Evolutionary conservation across 176 grass and related monocot species (phyloP).

Genomic region (Rhipidocladum racemiflorum): DNA sequence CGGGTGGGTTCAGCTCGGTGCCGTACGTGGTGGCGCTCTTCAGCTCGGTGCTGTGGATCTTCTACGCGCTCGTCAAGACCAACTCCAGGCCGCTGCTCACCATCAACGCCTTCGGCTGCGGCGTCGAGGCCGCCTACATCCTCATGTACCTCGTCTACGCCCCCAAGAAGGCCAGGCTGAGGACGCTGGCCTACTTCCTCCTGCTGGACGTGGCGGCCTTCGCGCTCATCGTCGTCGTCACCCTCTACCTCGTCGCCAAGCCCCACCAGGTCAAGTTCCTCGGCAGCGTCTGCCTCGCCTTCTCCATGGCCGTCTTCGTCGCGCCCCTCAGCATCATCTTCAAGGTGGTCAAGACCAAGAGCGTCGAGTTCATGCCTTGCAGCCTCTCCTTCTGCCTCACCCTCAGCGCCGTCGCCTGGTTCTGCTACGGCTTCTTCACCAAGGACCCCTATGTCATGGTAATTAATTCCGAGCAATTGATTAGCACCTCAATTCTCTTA

Average conservation of each 20-base stretch:
- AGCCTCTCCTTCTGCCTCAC: conserved; percentile 74
- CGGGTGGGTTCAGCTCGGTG: conserved; percentile 75
- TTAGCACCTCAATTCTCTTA: too few species aligned
- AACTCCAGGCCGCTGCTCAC: conserved; percentile 58
- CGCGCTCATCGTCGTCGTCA: conserved; percentile 48
- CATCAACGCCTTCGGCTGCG: conserved; percentile 74
- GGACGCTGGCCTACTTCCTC: conserved; percentile 53
- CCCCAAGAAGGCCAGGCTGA: conserved; percentile 28
- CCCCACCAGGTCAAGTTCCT: conserved; percentile 53
- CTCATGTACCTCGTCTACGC: conserved; percentile 64
- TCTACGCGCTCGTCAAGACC: conserved; percentile 78
- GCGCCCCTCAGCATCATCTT: conserved; percentile 87
- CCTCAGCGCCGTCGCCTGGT: conserved; percentile 69
- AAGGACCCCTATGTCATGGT: conserved; percentile 69
- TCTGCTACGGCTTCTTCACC: conserved; percentile 73
- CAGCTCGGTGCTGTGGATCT: conserved; percentile 88
- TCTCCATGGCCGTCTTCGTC: conserved; percentile 84
- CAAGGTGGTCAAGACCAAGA: conserved; percentile 74
- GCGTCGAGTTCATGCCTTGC: conserved; percentile 89
- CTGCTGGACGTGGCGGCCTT: conserved; percentile 72
- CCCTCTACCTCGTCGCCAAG: conserved; percentile 21
- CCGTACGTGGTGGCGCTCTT: conserved; percentile 91
- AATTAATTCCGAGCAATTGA: neutral
- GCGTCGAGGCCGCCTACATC: conserved; percentile 70
- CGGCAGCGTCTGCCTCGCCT: conserved; percentile 90